Base-by-base conservation (phyloP, 2,329 filamentous ascomycete genomes). In the Colletotrichum orbiculare region DNA sequence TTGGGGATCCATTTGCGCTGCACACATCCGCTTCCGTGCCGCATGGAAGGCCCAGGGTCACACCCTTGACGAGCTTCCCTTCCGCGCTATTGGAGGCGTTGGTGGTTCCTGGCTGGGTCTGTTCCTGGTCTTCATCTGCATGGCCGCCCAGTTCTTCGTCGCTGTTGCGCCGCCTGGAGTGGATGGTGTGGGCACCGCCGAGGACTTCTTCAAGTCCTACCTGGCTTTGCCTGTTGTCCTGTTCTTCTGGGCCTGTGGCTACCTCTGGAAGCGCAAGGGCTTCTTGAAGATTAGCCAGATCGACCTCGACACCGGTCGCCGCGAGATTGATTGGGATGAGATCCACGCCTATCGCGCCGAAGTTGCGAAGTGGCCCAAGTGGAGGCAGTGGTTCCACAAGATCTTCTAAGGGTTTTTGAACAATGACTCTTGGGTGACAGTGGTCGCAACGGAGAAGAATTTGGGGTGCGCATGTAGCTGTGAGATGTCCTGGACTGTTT, bases 21-120 rank as follows among this genome's bases (percentile, higher is more conserved):
- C 86, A 1, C 88, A 91, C 71, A 89, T 91, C 69, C 87, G 88
- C n/a, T 91, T 90, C 83, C 87, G 89, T 42, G 68, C 72, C 5
- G 89, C 87, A 0, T 91, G 88, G 88, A 75, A 73, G 25, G 72
- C 76, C 13, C 82, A 89, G 60, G 87, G 87, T 33, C 87, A 85
- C 70, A 82, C 79, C 2, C 73, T 89, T 4, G 86, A 90, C n/a
- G 87, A 89, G 71, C 83, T 92, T 4, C 86, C 89, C 1, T 92
- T 89, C 79, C 76, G 77, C 43, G 86, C 88, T 15, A 77, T 83
- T 53, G 82, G 85, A 50, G 90, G 90, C 60, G 79, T 90, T 8
- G 78, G 74, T 2, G 90, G 90, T 17, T 91, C 88, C 0, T 91
- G 81, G 75, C 43, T 91, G 12, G 89, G 89, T 17, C 78, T 91